These are phyloP conservation scores for Boletus insuetus DNA, from an alignment of 768 basidiomycete species.

Conservation along the genomic window DNA sequence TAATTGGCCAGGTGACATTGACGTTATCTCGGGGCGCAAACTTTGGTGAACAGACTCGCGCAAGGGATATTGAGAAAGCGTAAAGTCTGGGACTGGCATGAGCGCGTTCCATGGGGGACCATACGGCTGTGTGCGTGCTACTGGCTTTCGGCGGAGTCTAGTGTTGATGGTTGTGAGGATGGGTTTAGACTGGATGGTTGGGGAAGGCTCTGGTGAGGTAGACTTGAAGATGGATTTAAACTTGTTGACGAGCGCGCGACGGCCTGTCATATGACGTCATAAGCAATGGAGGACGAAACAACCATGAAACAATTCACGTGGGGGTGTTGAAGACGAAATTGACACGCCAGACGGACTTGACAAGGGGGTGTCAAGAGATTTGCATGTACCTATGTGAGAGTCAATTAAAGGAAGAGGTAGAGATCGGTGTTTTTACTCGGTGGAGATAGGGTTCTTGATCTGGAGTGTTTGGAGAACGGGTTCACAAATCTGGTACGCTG, in stretches of 20 bases:
- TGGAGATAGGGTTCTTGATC: slow-evolving; percentile 16
- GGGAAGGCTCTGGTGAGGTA: slow-evolving; percentile 5
- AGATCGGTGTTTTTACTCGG: slow-evolving; percentile 6
- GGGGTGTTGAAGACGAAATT: neutral
- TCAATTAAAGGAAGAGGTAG: neutral
- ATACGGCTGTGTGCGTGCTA: slow-evolving; percentile 37
- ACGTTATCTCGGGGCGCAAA: neutral
- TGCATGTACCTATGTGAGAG: slow-evolving; percentile 2
- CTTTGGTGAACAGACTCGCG: neutral
- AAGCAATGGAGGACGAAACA: neutral
- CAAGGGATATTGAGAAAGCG: neutral
- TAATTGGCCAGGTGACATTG: neutral
- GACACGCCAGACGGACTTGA: neutral
- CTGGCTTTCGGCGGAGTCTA: slow-evolving; percentile 23
- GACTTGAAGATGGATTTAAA: slow-evolving; percentile 26
- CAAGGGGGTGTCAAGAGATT: neutral
- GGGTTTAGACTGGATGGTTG: slow-evolving; percentile 1
- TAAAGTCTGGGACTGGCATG: slow-evolving; percentile 21
- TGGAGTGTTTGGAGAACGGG: slow-evolving; percentile 16
- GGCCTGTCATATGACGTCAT: neutral
- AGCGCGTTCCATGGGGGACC: slow-evolving; percentile 36
- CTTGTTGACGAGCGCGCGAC: slow-evolving; percentile 12
- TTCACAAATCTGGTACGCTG: slow-evolving; percentile 15
- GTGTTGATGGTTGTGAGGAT: slow-evolving; percentile 12
- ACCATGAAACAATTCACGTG: neutral